These are phyloP conservation scores for Rhodofomes roseus DNA, from an alignment of 1,284 basidiomycete genomes.

Conservation along the genomic window DNA sequence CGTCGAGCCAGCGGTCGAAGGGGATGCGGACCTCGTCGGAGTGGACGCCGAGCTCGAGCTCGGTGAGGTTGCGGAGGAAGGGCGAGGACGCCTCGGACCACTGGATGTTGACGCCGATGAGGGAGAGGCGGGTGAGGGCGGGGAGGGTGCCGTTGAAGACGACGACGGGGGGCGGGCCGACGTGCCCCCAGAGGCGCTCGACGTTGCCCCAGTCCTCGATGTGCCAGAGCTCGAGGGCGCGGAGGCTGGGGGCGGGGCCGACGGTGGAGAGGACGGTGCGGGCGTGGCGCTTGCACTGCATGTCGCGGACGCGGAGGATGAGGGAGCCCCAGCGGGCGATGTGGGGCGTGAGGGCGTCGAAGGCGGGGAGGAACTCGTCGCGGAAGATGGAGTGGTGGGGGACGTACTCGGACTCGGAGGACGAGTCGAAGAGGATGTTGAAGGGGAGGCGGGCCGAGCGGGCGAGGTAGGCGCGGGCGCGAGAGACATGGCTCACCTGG, in stretches of 20 bases:
- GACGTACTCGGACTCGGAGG: conserved; percentile 41
- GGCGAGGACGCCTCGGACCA: conserved; percentile 43
- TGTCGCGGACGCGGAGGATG: conserved; percentile 54
- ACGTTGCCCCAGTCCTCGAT: conserved; percentile 52
- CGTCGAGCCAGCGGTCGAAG: conserved; percentile 47
- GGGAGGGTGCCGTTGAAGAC: conserved; percentile 51
- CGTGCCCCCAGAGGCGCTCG: conserved; percentile 42
- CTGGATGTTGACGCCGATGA: conserved; percentile 62
- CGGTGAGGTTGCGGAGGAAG: conserved; percentile 45
- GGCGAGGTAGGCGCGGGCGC: conserved; percentile 43
- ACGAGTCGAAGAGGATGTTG: conserved; percentile 56
- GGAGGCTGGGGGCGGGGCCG: conserved; percentile 46
- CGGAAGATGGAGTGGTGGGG: conserved; percentile 45
- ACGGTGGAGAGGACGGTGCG: conserved; percentile 46
- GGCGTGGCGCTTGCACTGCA: conserved; percentile 49
- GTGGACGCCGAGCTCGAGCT: conserved; percentile 58
- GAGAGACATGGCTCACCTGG: conserved; percentile 41
- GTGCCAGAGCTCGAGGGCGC: conserved; percentile 60
- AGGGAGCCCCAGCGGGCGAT: conserved; percentile 53
- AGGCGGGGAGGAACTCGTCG: conserved; percentile 40
- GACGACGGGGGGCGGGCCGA: conserved; percentile 51
- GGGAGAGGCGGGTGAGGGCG: conserved; percentile 45
- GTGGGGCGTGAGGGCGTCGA: conserved; percentile 44
- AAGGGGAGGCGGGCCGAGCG: conserved; percentile 37
- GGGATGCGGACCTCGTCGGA: conserved; percentile 52